phyloP scores from a whole-genome alignment of 192 early-diverging fungal genomes.

The Entrophospora sp. region DNA sequence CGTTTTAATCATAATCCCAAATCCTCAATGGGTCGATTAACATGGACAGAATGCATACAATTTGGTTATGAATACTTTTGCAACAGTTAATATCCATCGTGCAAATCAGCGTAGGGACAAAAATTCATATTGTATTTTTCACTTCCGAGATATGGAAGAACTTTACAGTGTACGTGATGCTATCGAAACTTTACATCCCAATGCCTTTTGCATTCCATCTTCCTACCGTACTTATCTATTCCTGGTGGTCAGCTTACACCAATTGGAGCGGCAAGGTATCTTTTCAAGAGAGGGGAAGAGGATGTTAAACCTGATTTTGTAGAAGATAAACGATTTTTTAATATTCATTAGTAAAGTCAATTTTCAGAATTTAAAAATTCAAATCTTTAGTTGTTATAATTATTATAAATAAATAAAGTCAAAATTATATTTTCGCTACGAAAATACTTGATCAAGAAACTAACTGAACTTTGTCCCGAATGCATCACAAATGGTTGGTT shows the following conservation, averaged over 20 bases:
- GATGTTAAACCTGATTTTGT: background rate
- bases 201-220: background rate
- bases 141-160: background rate
- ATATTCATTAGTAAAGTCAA: too few species aligned
- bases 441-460: too few species aligned
- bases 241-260: background rate
- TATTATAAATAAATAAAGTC: too few species aligned
- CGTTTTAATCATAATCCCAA: background rate
- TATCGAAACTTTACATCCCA: background rate
- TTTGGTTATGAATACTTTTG: background rate
- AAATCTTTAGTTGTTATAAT: too few species aligned
- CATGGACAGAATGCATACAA: background rate
- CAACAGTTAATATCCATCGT: too few species aligned
- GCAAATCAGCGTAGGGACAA: background rate
- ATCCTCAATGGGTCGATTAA: background rate
- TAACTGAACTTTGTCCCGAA: too few species aligned
- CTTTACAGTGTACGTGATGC: background rate
- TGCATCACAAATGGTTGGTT: too few species aligned
- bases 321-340: background rate
- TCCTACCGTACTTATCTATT: background rate
- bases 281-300: background rate
- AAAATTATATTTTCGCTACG: too few species aligned
- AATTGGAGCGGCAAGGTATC: background rate
- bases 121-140: background rate
- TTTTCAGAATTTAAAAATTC: too few species aligned